Evolutionary conservation across 2,329 filamentous ascomycete species (phyloP), one percentile per base, ranked within the genome.

Genomic region (Fusarium musae): DNA sequence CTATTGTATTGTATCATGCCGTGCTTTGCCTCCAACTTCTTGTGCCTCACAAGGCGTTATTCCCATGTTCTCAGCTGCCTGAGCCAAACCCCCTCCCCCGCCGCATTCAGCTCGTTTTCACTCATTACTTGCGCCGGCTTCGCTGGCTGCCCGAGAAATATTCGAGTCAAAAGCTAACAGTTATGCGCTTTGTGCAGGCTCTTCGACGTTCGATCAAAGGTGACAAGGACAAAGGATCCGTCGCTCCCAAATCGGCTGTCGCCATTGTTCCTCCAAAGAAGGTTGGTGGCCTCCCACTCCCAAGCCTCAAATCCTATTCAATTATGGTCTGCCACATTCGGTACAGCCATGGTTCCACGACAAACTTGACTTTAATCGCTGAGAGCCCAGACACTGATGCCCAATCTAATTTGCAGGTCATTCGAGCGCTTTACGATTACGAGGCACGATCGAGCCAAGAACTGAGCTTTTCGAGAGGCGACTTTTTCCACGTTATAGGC

Each of bases 401-500:
- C 52, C 40, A 63, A 59, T 40, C 43, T 30, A 40, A 49, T 28
- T 40, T 66, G 34, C 59, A 98, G 95, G 95, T 99, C 69, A 99
- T 99, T 83, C 95, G 96, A 86, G 96, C 96, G 36, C 92, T 98
- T 66, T 97, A 97, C 87, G 94, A 97, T 83, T 97, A 97, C 84
- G 89, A 92, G 79, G 93, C 95, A 67, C 89, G 92, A 79, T 90
- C 91, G 68, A 84, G 85, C 59, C 92, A 96, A 81, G 92, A 97
- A 85, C 87, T 99, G 78, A 92, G 93, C 81, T 99, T 99, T 84
- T 94, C 92, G 75, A 93, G 94, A 81, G 96, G 96, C 79, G 96
- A 99, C 82, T 99, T 98, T 83, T 96, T 99, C 82, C 96, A 98
- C 85, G 96, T 99, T 74, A 96, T 98, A 82, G 94, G 93, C 79